Percentiles rank a stretch among this genome's conserved stretches.
These are phyloP conservation scores for Apiospora koreana DNA, from an alignment of 2,329 filamentous ascomycete species.

Conservation along the genomic window DNA sequence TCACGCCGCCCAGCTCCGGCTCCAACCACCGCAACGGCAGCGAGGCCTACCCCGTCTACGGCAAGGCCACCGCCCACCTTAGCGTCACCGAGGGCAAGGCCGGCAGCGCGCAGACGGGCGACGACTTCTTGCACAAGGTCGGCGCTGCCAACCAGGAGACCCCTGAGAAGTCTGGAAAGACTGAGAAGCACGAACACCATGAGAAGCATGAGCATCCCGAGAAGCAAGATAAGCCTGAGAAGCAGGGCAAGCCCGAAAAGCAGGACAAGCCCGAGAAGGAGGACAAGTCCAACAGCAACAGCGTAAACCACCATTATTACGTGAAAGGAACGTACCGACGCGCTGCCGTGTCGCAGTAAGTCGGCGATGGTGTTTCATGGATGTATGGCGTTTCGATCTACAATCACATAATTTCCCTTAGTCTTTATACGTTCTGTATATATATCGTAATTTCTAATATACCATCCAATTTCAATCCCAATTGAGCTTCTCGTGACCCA, in stretches of 20 bases:
- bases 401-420: not conserved
- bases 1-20: slow-evolving; percentile 2
- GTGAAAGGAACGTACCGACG: not conserved
- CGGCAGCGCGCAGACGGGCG: not conserved
- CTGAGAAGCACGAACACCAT: not conserved
- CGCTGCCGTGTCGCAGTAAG: not conserved
- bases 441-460: not conserved
- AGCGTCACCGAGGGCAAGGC: slow-evolving; percentile 2
- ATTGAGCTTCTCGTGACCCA: too few species aligned
- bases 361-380: not conserved
- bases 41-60: not conserved
- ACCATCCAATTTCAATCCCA: too few species aligned
- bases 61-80: slow-evolving; percentile 8
- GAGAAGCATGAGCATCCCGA: not conserved
- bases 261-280: too few species aligned
- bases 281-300: not conserved
- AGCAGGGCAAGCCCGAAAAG: too few species aligned
- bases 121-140: slow-evolving; percentile 4
- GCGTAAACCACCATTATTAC: not conserved
- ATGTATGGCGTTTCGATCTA: not conserved
- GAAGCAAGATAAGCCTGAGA: too few species aligned
- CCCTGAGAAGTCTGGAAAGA: not conserved
- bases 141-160: not conserved
- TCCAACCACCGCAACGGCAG: not conserved
- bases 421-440: not conserved